Percentiles rank a stretch among this genome's conserved stretches.
These are phyloP conservation scores for Ophidiomyces ophidiicola DNA, from an alignment of 2,329 filamentous ascomycete genomes.

Conservation along the genomic window DNA sequence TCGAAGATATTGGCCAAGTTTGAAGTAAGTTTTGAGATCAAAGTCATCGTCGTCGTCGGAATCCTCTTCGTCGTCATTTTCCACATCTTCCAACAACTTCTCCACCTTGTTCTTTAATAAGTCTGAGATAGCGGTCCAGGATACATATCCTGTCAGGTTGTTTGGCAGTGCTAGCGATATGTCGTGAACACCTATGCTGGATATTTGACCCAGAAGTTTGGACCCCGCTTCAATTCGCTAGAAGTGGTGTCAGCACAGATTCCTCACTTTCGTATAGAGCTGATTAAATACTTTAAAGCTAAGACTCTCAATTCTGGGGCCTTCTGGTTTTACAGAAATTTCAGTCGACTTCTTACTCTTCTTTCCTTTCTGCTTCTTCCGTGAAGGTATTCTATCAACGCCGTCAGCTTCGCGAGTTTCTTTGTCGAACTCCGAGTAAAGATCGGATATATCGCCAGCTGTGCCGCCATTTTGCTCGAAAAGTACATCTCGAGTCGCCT, in stretches of 20 bases:
- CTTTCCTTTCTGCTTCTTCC: conserved; percentile 32
- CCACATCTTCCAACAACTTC: conserved; percentile 48
- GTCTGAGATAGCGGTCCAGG: conserved; percentile 83
- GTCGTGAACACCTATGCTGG: conserved; percentile 65
- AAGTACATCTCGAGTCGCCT: conserved; percentile 81
- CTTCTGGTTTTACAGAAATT: conserved; percentile 38
- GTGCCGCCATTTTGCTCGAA: conserved; percentile 64
- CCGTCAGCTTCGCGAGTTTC: conserved; percentile 29
- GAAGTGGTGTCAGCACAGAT: conserved; percentile 26
- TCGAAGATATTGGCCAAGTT: conserved; percentile 75
- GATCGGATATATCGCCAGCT: conserved; percentile 35
- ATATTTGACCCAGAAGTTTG: conserved; percentile 75
- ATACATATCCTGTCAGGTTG: conserved; percentile 78
- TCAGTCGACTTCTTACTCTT: conserved; percentile 40
- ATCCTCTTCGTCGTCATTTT: conserved; percentile 43
- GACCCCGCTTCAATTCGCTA: conserved; percentile 76
- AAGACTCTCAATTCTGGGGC: conserved; percentile 67
- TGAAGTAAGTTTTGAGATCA: conserved; percentile 63
- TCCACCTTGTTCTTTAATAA: conserved; percentile 65
- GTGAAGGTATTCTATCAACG: conserved; percentile 31
- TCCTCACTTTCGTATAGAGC: background rate
- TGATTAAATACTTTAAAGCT: conserved; percentile 63
- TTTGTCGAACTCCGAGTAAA: conserved; percentile 17
- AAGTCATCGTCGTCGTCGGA: conserved; percentile 38
- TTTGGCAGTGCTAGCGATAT: conserved; percentile 78